Percentiles rank a stretch among this genome's conserved stretches.
phyloP scores from a whole-genome alignment of 345 rosid species.

The Melaleuca quinquenervia region DNA sequence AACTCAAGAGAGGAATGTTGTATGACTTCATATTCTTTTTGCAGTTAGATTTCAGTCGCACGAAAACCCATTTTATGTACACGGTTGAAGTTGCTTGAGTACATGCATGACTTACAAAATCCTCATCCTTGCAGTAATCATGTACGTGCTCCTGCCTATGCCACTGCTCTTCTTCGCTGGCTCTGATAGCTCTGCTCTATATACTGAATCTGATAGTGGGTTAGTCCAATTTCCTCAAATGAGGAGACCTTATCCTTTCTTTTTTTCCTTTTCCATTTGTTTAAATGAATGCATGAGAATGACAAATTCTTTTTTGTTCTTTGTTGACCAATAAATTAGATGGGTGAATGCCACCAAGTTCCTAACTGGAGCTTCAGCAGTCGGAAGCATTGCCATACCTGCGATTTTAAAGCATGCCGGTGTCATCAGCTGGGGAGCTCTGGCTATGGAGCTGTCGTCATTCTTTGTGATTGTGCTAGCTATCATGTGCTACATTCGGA shows the following conservation, averaged over 20 bases:
- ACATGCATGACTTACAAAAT: background rate
- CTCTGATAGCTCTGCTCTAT: constrained; percentile 54
- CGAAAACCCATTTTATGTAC: background rate
- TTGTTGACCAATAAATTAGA: constrained; percentile 20
- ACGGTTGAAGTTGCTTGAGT: background rate
- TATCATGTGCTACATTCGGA: constrained; percentile 57
- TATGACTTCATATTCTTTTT: background rate
- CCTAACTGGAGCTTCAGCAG: constrained; percentile 79
- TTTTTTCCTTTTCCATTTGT: background rate
- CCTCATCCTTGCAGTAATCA: constrained; percentile 41
- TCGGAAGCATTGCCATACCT: constrained; percentile 95
- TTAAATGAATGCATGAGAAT: background rate
- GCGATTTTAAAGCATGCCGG: constrained; percentile 83
- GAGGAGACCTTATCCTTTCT: background rate
- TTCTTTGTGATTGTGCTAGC: constrained; percentile 60
- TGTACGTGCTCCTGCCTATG: constrained; percentile 94
- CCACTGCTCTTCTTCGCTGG: constrained; percentile 82
- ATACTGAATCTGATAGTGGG: constrained; percentile 59
- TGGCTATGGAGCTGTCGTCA: constrained; percentile 75
- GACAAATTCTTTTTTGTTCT: background rate
- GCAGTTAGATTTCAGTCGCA: background rate
- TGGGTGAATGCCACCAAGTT: constrained; percentile 92
- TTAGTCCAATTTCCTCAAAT: background rate
- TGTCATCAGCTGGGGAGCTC: constrained; percentile 92
- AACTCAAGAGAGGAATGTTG: background rate